Evolutionary conservation across 2,329 filamentous ascomycete genomes (phyloP).

Genomic region (Biscogniauxia mediterranea): DNA sequence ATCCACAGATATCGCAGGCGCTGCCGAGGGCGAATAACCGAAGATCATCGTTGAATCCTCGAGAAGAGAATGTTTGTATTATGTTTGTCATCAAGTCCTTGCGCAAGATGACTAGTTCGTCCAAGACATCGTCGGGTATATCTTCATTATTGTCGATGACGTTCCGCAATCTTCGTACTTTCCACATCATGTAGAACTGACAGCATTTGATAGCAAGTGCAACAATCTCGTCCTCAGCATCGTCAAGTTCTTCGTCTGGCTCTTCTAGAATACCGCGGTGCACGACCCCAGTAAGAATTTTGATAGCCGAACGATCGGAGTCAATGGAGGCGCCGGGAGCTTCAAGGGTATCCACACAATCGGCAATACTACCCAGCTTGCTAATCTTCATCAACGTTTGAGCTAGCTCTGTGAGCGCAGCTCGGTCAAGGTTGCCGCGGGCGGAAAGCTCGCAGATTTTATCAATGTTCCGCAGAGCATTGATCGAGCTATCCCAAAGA

Average conservation of each 20-base stretch:
- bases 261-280: slow-evolving; percentile 70
- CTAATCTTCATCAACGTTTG: slow-evolving; percentile 76
- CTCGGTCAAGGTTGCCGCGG: slow-evolving; percentile 65
- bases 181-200: slow-evolving; percentile 96
- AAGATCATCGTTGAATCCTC: slow-evolving; percentile 72
- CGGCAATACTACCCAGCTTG: slow-evolving; percentile 75
- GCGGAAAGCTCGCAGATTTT: slow-evolving; percentile 69
- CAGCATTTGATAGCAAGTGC: slow-evolving; percentile 72
- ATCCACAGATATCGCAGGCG: slow-evolving; percentile 77
- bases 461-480: slow-evolving; percentile 69
- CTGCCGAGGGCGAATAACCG: slow-evolving; percentile 72
- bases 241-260: slow-evolving; percentile 67
- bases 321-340: slow-evolving; percentile 49
- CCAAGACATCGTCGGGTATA: slow-evolving; percentile 57
- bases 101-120: slow-evolving; percentile 55
- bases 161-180: slow-evolving; percentile 60
- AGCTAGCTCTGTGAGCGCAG: slow-evolving; percentile 66
- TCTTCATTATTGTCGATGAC: slow-evolving; percentile 54
- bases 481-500: slow-evolving; percentile 82
- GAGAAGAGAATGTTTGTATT: slow-evolving; percentile 66
- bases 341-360: slow-evolving; percentile 76
- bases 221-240: slow-evolving; percentile 76
- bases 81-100: slow-evolving; percentile 60
- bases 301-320: slow-evolving; percentile 55
- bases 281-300: slow-evolving; percentile 70